Base-by-base conservation (phyloP, 345 rosid genomes). In the Rhodamnia rubescens region DNA sequence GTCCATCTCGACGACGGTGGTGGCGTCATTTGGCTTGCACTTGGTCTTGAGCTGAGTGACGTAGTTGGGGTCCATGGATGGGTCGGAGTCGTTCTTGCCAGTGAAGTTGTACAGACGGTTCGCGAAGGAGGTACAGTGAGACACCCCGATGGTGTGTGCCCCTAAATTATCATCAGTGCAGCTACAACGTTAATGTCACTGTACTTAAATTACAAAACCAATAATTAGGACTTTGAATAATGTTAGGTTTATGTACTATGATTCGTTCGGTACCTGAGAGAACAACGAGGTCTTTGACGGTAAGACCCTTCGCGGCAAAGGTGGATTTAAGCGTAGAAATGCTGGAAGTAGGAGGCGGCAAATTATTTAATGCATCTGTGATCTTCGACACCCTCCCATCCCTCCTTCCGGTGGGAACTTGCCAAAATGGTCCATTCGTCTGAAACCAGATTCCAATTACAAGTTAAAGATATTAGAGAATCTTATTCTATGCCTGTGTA, bases 71-170 rank as follows among this genome's bases (percentile, higher is more conserved):
- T 94, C 94, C 81, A 95, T 83, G 51, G 61, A 40, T 16, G 81
- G 94, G 53, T 95, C 98, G 11, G 88, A 58, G 36, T 90, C 94
- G 1, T 94, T 91, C 52, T 89, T 92, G 29, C 96, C 96, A 4
- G 93, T 94, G 90, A 94, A 95, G 85, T 94, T 94, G 94, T 93
- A 93, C 10, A 95, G 93, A 44, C 95, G 88, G 74, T 83, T 86
- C 13, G 15, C 13, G 81, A 95, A 89, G 40, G 88, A 85, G 78
- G 92, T 83, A 89, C 98, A 95, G 74, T 92, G 95, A 47, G 94
- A 91, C 15, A 78, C 85, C n/a, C 98, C 98, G 6, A 95, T 85
- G 69, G 95, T 95, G 83, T 95, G 98, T 9, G 86, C 93, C 2
- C 94, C 98, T 94, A 32, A 54, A 27, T 69, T 8, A 82, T 51